Base-by-base conservation (phyloP, 148 eudicot genomes). In the Silene latifolia region DNA sequence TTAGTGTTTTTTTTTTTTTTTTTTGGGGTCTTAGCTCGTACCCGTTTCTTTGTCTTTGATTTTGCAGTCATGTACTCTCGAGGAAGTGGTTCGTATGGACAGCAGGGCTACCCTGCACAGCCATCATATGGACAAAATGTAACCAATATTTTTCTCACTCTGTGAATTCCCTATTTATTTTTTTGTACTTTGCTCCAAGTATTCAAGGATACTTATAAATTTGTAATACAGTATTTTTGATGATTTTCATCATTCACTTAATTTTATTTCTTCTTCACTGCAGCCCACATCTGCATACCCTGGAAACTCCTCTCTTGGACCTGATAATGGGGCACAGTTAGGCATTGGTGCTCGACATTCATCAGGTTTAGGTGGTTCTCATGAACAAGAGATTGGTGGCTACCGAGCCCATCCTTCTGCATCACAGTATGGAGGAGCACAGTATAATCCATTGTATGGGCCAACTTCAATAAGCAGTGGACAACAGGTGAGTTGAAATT, bases 391-490 rank as follows among this genome's bases (percentile, higher is more conserved):
- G 60, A 74, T 88, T 47, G 74, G 84, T 39, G 90, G 87, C 8
- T 86, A 81, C 74, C 87, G 91, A 81, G 76, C 80, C 32, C 93
- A 90, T 80, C 82, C 84, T 29, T 76, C 91, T 51, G 72, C 90
- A 19, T 63, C 85, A 53, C 94, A 86, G 78, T 93, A 87, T 82
- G 92, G 87, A 54, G 92, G 87, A 47, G 93, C 93, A 56, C 95
- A 89, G 71, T 93, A 89, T 76, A 82, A 81, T 71, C 87, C 92
- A 35, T 84, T 87, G 46, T 93, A 93, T 85, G 89, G 87, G 46
- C 84, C 93, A 47, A 64, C 89, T 82, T 85, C 86, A 61, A 62
- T 86, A 53, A 79, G 82, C 70, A 76, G 81, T 70, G 87, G 84
- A 59, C 97, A 89, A 60, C 97, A 91, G 98, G 98, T 93, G 58